These are phyloP conservation scores for Przewalskia tangutica DNA, from an alignment of 257 asterid genomes.

Conservation along the genomic window DNA sequence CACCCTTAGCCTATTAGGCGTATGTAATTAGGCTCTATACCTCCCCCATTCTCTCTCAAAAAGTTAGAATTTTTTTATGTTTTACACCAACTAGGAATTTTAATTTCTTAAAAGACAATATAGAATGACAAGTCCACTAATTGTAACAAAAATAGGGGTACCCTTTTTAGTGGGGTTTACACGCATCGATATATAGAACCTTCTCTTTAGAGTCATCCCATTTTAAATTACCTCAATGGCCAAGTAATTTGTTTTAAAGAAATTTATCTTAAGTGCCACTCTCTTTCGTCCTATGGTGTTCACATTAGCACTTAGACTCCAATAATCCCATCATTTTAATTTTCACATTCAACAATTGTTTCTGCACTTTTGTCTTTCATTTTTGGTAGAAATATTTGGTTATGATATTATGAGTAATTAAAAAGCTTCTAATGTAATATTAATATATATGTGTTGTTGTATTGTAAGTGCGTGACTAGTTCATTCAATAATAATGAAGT, in stretches of 20 bases:
- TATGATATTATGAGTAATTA: not conserved
- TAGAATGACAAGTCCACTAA: conserved; percentile 10
- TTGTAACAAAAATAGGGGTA: not conserved
- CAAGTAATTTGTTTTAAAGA: not conserved
- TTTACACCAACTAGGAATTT: conserved; percentile 21
- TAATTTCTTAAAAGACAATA: not conserved
- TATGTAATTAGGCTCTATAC: conserved; percentile 4
- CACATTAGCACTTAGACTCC: not conserved
- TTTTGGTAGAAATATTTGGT: not conserved
- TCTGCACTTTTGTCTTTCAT: not conserved
- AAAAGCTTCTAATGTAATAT: not conserved
- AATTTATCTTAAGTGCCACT: not conserved
- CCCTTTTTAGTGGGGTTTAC: not conserved
- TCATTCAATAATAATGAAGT: not conserved
- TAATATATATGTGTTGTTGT: not conserved
- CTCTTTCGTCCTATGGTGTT: not conserved
- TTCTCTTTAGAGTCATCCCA: not conserved
- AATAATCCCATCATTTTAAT: not conserved
- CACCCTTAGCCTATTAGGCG: not conserved
- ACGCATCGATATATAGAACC: not conserved
- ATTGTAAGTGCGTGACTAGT: no score
- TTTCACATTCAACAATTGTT: not conserved
- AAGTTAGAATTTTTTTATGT: not conserved
- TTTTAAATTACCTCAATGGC: not conserved
- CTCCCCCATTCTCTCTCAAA: not conserved